Base-by-base conservation (phyloP, 2,329 filamentous ascomycete genomes). In the Macrophomina pseudophaseolina region DNA sequence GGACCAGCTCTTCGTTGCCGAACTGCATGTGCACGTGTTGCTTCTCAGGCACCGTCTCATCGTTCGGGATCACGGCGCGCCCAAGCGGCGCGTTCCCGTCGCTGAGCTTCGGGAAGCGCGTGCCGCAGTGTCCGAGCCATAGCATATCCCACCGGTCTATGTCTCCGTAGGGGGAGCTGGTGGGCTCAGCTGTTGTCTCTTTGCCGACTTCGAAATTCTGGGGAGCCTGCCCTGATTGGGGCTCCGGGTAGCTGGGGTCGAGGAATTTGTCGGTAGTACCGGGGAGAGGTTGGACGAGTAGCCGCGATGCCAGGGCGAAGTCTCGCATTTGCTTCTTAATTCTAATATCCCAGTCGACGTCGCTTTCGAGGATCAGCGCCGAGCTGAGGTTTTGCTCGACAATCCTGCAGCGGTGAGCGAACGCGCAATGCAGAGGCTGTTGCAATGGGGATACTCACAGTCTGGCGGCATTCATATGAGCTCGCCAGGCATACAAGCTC, bases 71-170 rank as follows among this genome's bases (percentile, higher is more conserved):
- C 8, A 70, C 64, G 60, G 72, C 66, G 52, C 73, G 71, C 48
- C 71, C 65, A 69, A 76, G 54, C 58, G 67, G 35, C 1, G 54
- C 65, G n/a, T 66, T 66, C 2, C 12, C 4, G 56, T 66, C 65
- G 56, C 48, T 53, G 9, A 38, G 5, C 1, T n/a, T 18, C 7
- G 65, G 65, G 5, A 76, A 73, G 12, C 65, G 65, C 16, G 68
- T 68, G 8, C 73, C 76, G 59, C 73, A 79, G 68, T 80, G 78
- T 5, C 78, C 78, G 0, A 76, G 70, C 70, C 74, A 74, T 7
- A 80, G 70, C 23, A 79, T 40, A 62, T 80, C 76, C 77, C 78
- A 79, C 2, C 74, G 75, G 74, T 7, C 70, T 33, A 74, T 68
- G 44, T 78, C 72, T 2, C 74, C 78, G 58, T 76, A 78, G 0